A percentile compares a stretch with the other conserved stretches of the same genome.
These are phyloP conservation scores for Sugiyamaella mastotermitis DNA, from an alignment of 805 yeast genomes.

Conservation along the genomic window DNA sequence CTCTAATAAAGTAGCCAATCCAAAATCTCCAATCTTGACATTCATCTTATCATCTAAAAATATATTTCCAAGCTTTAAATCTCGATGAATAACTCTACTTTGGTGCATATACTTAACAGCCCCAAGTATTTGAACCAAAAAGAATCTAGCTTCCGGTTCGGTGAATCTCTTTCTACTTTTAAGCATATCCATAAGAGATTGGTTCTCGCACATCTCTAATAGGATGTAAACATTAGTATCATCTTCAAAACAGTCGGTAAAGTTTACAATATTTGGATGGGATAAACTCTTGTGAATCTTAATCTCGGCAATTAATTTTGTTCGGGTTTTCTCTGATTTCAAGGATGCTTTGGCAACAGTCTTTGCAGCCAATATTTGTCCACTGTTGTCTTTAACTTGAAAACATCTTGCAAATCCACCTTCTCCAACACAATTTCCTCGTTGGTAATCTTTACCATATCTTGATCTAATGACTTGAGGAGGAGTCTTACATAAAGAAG, in stretches of 20 bases:
- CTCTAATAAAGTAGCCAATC: slow-evolving; percentile 91
- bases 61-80: slow-evolving; percentile 90
- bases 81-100: slow-evolving; percentile 91
- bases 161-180: slow-evolving; percentile 77
- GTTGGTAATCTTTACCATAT: slow-evolving; percentile 79
- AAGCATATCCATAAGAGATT: slow-evolving; percentile 86
- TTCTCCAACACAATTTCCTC: slow-evolving; percentile 89
- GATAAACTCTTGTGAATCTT: slow-evolving; percentile 87
- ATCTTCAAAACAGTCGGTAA: slow-evolving; percentile 95
- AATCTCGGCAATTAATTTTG: slow-evolving; percentile 76
- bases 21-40: slow-evolving; percentile 95
- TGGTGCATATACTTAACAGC: slow-evolving; percentile 91
- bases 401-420: slow-evolving; percentile 99
- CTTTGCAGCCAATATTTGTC: slow-evolving; percentile 88
- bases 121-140: slow-evolving; percentile 88
- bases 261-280: slow-evolving; percentile 87
- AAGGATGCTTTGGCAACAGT: slow-evolving; percentile 96
- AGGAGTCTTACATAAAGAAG: slow-evolving; percentile 92
- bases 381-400: slow-evolving; percentile 85
- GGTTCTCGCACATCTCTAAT: slow-evolving; percentile 91
- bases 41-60: slow-evolving; percentile 93
- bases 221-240: slow-evolving; percentile 88
- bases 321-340: slow-evolving; percentile 81
- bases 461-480: slow-evolving; percentile 88
- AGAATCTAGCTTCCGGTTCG: slow-evolving; percentile 87